Evolutionary conservation across 345 rosid species (phyloP).

Genomic region (Diplotaxis tenuifolia): DNA sequence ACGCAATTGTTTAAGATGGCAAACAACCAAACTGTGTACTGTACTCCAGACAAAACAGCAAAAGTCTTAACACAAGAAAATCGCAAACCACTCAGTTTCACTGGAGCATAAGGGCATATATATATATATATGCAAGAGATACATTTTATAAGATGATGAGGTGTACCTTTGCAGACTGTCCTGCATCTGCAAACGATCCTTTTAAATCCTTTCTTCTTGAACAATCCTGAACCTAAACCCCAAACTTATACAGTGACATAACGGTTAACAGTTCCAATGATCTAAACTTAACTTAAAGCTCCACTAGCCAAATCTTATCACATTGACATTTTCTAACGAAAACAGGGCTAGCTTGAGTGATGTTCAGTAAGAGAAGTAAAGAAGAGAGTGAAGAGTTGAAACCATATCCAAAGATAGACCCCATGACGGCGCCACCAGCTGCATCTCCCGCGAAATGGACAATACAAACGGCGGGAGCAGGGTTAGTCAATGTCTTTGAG

Average conservation of each 20-base stretch:
- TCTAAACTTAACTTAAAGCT: background rate
- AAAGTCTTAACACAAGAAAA: conserved; percentile 50
- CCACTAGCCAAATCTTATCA: too few species aligned
- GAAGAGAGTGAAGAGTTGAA: background rate
- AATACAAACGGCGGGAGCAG: conserved; percentile 67
- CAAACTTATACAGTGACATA: background rate
- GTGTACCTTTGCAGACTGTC: conserved; percentile 80
- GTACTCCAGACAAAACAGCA: conserved; percentile 40
- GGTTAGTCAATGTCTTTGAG: conserved; percentile 43
- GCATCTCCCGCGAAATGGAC: conserved; percentile 69
- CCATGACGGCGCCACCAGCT: conserved; percentile 82
- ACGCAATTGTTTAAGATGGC: conserved; percentile 70
- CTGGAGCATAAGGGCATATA: background rate
- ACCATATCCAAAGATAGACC: conserved; percentile 89
- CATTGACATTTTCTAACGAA: background rate
- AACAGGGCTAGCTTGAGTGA: background rate
- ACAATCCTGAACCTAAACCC: conserved; percentile 71
- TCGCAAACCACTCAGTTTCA: background rate
- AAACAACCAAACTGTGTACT: conserved; percentile 39
- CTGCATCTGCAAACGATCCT: conserved; percentile 81
- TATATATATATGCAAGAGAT: too few species aligned
- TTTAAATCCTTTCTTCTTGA: conserved; percentile 74
- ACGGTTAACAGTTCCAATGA: background rate
- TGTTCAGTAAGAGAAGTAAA: background rate
- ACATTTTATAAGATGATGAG: background rate